Evolutionary conservation across 192 early-diverging fungal species (phyloP).

Genomic region (Mortierella antarctica): DNA sequence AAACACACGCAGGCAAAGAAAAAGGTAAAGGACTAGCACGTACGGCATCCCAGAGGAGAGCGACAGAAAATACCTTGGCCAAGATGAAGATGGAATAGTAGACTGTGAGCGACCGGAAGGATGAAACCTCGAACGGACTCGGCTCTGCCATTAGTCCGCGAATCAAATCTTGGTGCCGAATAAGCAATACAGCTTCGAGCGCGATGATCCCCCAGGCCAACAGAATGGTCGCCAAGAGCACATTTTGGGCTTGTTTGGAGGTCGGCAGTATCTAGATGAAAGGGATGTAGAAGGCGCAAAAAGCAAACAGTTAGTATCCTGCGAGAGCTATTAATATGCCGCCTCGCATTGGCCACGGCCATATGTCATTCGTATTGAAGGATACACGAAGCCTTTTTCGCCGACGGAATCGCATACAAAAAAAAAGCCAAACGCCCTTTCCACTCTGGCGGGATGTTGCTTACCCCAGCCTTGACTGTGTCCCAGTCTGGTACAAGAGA

Average conservation of each 20-base stretch:
- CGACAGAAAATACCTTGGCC: conserved; percentile 39
- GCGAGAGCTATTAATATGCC: no score
- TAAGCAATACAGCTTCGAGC: conserved; percentile 22
- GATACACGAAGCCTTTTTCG: background rate
- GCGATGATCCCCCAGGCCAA: conserved; percentile 25
- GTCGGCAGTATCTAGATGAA: conserved; percentile 26
- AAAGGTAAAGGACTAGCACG: background rate
- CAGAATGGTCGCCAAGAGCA: conserved; percentile 19
- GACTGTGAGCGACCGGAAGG: conserved; percentile 28
- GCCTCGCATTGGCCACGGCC: background rate
- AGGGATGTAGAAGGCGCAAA: background rate
- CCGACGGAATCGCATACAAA: background rate
- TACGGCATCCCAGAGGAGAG: conserved; percentile 47
- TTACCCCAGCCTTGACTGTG: conserved; percentile 34
- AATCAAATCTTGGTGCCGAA: conserved; percentile 18
- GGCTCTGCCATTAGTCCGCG: background rate
- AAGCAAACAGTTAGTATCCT: background rate
- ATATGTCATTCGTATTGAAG: background rate
- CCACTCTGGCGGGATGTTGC: background rate
- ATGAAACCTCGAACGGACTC: conserved; percentile 32
- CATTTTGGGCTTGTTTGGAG: conserved; percentile 27
- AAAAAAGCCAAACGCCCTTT: background rate
- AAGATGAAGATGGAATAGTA: conserved; percentile 45
- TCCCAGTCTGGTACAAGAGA: conserved; percentile 18
- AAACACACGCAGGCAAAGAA: background rate